These are phyloP conservation scores for Gilbertella persicaria DNA, from an alignment of 371 early-diverging fungal genomes.

Conservation along the genomic window DNA sequence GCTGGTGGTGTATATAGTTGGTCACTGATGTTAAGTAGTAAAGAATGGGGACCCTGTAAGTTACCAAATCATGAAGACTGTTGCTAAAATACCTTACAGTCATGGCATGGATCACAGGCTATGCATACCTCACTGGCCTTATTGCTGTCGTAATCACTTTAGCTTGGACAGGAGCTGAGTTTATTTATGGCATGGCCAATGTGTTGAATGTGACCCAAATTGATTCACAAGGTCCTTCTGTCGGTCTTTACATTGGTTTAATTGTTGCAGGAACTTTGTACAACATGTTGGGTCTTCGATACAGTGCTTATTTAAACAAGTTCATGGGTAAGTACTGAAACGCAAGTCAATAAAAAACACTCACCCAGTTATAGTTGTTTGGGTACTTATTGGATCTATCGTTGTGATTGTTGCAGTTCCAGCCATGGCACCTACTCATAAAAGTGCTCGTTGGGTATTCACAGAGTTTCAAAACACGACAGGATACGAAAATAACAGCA, in stretches of 20 bases:
- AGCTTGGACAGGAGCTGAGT: constrained; percentile 34
- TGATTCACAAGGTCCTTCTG: constrained; percentile 31
- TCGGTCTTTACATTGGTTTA: constrained; percentile 32
- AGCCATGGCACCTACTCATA: constrained; percentile 38
- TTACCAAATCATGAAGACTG: too few species aligned
- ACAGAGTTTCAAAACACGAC: constrained; percentile 40
- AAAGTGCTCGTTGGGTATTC: constrained; percentile 40
- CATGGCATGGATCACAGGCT: constrained; percentile 45
- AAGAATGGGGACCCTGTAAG: constrained; percentile 44
- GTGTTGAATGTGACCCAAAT: constrained; percentile 19
- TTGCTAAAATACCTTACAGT: constrained; percentile 19
- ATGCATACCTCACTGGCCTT: constrained; percentile 32
- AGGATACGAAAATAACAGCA: constrained; percentile 31
- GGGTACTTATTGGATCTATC: constrained; percentile 37
- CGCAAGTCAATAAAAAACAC: neutral
- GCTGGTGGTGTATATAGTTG: constrained; percentile 41
- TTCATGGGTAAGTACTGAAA: constrained; percentile 22
- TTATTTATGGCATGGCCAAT: constrained; percentile 30
- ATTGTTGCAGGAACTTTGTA: constrained; percentile 16
- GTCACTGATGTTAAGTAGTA: constrained; percentile 32
- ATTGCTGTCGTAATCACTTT: constrained; percentile 34
- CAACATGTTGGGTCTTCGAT: constrained; percentile 26
- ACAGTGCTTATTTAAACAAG: constrained; percentile 25
- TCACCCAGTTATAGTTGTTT: constrained; percentile 20
- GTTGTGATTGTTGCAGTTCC: constrained; percentile 35